phyloP scores from a whole-genome alignment of 1,284 basidiomycete species.

The Ustilago sp. region DNA sequence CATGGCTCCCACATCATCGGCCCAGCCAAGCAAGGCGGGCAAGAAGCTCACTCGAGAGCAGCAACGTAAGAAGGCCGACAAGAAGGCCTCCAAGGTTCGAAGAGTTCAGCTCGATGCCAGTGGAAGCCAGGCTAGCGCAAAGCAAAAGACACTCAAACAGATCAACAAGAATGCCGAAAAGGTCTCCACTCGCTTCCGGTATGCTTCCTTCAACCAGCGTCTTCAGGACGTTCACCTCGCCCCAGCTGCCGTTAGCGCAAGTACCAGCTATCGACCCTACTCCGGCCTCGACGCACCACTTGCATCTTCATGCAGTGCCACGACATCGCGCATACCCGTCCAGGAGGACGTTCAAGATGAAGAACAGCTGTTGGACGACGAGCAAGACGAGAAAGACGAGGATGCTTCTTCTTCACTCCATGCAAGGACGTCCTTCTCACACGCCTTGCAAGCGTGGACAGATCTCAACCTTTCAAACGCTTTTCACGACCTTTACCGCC shows the following conservation, averaged over 20 bases:
- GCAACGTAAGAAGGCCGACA: conserved; percentile 45
- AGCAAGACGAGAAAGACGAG: conserved; percentile 33
- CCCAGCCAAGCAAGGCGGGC: conserved; percentile 33
- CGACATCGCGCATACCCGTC: conserved; percentile 10
- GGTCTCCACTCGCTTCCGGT: conserved; percentile 55
- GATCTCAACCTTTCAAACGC: conserved; percentile 68
- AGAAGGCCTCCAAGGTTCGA: conserved; percentile 44
- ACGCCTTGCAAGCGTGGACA: conserved; percentile 61
- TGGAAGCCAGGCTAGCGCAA: conserved; percentile 39
- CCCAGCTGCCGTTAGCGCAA: conserved; percentile 47
- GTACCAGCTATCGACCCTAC: conserved; percentile 51
- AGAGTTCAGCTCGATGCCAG: conserved; percentile 46
- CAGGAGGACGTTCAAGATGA: conserved; percentile 12
- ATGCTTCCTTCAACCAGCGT: conserved; percentile 68
- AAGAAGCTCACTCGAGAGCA: conserved; percentile 52
- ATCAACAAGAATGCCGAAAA: conserved; percentile 52
- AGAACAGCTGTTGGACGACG: conserved; percentile 10
- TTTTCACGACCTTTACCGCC: conserved; percentile 56
- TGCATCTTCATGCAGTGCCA: conserved; percentile 23
- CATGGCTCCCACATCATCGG: conserved; percentile 33
- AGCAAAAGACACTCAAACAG: conserved; percentile 52
- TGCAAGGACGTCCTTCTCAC: conserved; percentile 56
- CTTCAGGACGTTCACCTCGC: conserved; percentile 64
- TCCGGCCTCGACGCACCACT: conserved; percentile 58
- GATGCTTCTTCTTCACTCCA: conserved; percentile 49